Percentiles rank a stretch among this genome's conserved stretches.
phyloP scores from a whole-genome alignment of 2,329 filamentous ascomycete species.

The Arthroderma uncinatum region DNA sequence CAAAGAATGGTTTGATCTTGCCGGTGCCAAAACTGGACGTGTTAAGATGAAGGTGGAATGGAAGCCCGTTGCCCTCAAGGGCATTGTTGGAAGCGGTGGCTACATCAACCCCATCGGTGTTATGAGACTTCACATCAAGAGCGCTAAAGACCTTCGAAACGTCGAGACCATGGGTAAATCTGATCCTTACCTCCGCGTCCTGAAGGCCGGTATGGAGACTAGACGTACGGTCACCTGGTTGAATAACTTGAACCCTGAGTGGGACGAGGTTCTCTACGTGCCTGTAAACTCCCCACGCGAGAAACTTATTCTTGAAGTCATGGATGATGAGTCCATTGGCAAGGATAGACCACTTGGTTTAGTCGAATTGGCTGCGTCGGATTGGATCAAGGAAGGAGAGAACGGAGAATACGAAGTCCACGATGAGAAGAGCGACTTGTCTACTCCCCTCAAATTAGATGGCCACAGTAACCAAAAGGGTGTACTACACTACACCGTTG shows the following conservation, averaged over 20 bases:
- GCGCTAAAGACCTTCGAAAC: slow-evolving; percentile 73
- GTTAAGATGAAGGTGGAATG: slow-evolving; percentile 87
- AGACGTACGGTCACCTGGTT: slow-evolving; percentile 88
- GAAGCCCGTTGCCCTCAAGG: slow-evolving; percentile 85
- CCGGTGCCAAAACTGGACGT: slow-evolving; percentile 68
- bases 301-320: slow-evolving; percentile 78
- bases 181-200: slow-evolving; percentile 80
- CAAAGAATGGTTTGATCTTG: slow-evolving; percentile 89
- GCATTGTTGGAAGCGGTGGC: slow-evolving; percentile 64
- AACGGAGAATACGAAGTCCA: slow-evolving; percentile 70
- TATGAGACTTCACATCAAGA: slow-evolving; percentile 84
- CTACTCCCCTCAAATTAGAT: slow-evolving; percentile 61
- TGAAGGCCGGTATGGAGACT: slow-evolving; percentile 83
- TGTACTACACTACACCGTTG: slow-evolving; percentile 63
- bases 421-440: slow-evolving; percentile 58
- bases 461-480: slow-evolving; percentile 68
- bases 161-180: slow-evolving; percentile 94
- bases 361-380: slow-evolving; percentile 62
- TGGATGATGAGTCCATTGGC: slow-evolving; percentile 89
- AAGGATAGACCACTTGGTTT: slow-evolving; percentile 81
- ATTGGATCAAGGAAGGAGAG: slow-evolving; percentile 69
- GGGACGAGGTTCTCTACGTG: slow-evolving; percentile 90
- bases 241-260: slow-evolving; percentile 90
- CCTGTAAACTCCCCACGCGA: slow-evolving; percentile 78
- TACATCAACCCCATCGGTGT: slow-evolving; percentile 92